Conservation (phyloP, 2,329 filamentous ascomycete species). For the Emmonsiellopsis sp. region DNA sequence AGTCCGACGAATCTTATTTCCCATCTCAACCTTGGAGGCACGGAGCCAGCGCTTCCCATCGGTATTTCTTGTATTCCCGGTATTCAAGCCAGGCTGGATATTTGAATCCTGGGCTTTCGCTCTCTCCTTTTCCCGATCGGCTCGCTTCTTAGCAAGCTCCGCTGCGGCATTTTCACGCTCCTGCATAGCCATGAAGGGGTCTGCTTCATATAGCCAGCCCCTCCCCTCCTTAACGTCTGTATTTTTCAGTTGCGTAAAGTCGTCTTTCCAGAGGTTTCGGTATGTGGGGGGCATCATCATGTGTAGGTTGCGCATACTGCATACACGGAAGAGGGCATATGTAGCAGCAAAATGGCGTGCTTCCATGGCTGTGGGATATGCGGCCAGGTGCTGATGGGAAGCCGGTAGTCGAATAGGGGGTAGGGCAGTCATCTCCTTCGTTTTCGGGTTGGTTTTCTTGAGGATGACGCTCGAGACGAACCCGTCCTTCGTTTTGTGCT, state of each 20-base stretch:
- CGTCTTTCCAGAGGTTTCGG: slow-evolving; percentile 78
- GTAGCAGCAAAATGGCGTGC: slow-evolving; percentile 89
- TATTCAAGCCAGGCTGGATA: slow-evolving; percentile 43
- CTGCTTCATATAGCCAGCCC: slow-evolving; percentile 88
- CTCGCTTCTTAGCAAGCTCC: slow-evolving; percentile 68
- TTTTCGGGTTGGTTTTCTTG: slow-evolving; percentile 66
- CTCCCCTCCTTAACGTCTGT: slow-evolving; percentile 68
- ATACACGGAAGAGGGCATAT: slow-evolving; percentile 82
- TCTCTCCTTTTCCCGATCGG: slow-evolving; percentile 52
- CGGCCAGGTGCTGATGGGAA: slow-evolving; percentile 65
- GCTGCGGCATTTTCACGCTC: slow-evolving; percentile 72
- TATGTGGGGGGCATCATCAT: slow-evolving; percentile 90
- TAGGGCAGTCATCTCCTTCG: slow-evolving; percentile 63
- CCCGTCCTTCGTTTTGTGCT: slow-evolving; percentile 61
- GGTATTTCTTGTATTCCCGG: slow-evolving; percentile 24
- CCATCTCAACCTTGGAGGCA: slow-evolving; percentile 89
- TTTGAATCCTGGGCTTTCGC: slow-evolving; percentile 58
- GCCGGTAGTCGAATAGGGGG: slow-evolving; percentile 75
- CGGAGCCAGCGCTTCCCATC: slow-evolving; percentile 52
- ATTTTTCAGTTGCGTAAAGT: slow-evolving; percentile 74
- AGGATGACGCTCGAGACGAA: slow-evolving; percentile 76
- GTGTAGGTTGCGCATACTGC: slow-evolving; percentile 91
- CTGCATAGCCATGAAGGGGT: slow-evolving; percentile 75
- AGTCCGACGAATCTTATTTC: slow-evolving; percentile 65
- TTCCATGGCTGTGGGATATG: slow-evolving; percentile 73